Base-by-base conservation (phyloP, 306 rosid genomes). In the Trifolium fragiferum region DNA sequence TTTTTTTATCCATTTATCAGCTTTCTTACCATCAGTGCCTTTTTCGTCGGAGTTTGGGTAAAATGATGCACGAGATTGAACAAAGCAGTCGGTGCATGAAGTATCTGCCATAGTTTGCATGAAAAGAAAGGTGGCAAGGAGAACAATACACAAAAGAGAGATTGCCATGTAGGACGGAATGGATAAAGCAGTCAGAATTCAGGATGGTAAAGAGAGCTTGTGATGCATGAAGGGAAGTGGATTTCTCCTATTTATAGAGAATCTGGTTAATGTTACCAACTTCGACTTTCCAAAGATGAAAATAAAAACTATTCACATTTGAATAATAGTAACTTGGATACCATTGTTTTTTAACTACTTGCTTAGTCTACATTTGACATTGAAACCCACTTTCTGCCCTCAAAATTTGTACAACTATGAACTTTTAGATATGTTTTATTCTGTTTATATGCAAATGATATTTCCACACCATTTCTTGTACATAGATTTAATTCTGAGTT, bases 11-110 rank as follows among this genome's bases (percentile, higher is more conserved):
- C 11, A 30, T 57, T 13, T 68, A 64, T 46, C 7, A 47, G 41
- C 70, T 58, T 58, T 75, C 92, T 85, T 87, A 91, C 97, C 58
- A 0, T 86, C 97, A 19, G 97, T 88, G 87, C 98, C 98, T 19
- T 87, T 59, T 72, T 73, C 83, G n/a, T 86, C 82, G 35, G 97
- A 93, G 67, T 91, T 89, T 7, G 94, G 92, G 70, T 93, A 93
- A 75, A 89, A 83, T 30, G 92, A 71, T 15, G 97, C 98, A 10
- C 90, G 94, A 68, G 98, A 93, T 66, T 83, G 89, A 49, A 85
- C 35, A 75, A 93, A 88, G 63, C 94, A 84, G 67, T 86, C 88
- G 10, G 64, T 77, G 47, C 97, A 89, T 25, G 92, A 75, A 62
- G 89, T 82, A 64, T 85, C 82, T 1, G 83, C 87, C 15, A 82